These are phyloP conservation scores for Yamadazyma diospyri DNA, from an alignment of 1,139 yeast genomes.

Conservation along the genomic window DNA sequence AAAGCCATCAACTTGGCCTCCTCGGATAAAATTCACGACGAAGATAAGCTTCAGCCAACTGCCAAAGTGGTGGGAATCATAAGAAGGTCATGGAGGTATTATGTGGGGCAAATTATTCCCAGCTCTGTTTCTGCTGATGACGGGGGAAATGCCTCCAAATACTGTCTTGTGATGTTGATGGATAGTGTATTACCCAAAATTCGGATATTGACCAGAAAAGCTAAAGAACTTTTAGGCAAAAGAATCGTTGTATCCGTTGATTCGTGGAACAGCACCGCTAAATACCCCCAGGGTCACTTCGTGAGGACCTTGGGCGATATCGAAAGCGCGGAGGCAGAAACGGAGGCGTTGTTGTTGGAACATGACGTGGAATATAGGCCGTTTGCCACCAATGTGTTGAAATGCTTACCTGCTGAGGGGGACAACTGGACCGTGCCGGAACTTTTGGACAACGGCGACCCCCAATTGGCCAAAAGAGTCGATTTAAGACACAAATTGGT, in stretches of 20 bases:
- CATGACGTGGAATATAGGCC: slow-evolving; percentile 98
- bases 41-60: slow-evolving; percentile 71
- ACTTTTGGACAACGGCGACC: slow-evolving; percentile 54
- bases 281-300: slow-evolving; percentile 93
- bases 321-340: slow-evolving; percentile 92
- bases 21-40: slow-evolving; percentile 25
- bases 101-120: slow-evolving; percentile 91
- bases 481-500: slow-evolving; percentile 87
- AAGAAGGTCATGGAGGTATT: slow-evolving; percentile 93
- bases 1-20: slow-evolving; percentile 41
- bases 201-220: slow-evolving; percentile 83
- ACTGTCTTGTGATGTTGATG: slow-evolving; percentile 84
- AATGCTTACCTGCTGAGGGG: slow-evolving; percentile 90
- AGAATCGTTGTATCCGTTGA: slow-evolving; percentile 91
- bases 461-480: slow-evolving; percentile 59
- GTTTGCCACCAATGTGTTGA: slow-evolving; percentile 86
- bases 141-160: slow-evolving; percentile 59
- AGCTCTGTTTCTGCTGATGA: slow-evolving; percentile 61
- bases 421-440: slow-evolving; percentile 89
- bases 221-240: slow-evolving; percentile 75
- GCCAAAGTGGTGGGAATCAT: slow-evolving; percentile 86
- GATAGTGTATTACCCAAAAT: slow-evolving; percentile 86
- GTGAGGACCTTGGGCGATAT: slow-evolving; percentile 85
- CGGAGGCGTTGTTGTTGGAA: slow-evolving; percentile 88
- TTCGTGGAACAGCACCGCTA: slow-evolving; percentile 82